Evolutionary conservation across 129 eudicot genomes (phyloP), one percentile per base, ranked within the genome.

Genomic region (Ambrosia trifida): DNA sequence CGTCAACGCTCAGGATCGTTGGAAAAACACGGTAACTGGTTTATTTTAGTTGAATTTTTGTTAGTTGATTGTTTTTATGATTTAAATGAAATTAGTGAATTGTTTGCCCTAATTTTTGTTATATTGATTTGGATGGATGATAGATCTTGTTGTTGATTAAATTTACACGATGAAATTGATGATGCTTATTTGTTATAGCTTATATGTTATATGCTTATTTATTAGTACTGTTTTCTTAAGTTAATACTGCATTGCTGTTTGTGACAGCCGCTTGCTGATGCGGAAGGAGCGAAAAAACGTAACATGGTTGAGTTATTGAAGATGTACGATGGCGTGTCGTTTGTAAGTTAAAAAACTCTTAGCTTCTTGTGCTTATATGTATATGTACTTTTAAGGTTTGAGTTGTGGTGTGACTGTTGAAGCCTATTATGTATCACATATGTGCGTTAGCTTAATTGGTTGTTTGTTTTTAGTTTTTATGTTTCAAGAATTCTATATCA

Each of bases 191-290:
- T 51, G 13, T 13, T n/a, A 13, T 30, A 54, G 13, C 44, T 32
- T 51, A 11, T 64, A 6, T 35, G 71, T 54, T 32, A 57, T 24
- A 24, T 24, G 28, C 28, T 24, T 24, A 24, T 24, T 24, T 24
- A 45, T 49, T 14, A 53, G 20, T 70, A 40, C 45, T 60, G 17
- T 56, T 33, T 60, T 72, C 79, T 78, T 59, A 88, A 65, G 31
- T 66, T 78, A 58, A 45, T 76, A 30, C 79, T 68, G 35, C 65
- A 58, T 38, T 76, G 19, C 79, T 68, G 35, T 57, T 83, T 51
- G 47, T 89, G 77, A 67, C 92, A 93, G 98, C 98, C 98, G 85
- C 82, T 93, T 78, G 98, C 95, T 76, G 98, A 93, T 76, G 98
- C 98, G 16, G 98, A 93, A 76, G 98, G 98, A 78, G 95, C 98